Conservation (phyloP, 371 early-diverging fungal species). For the Batrachochytrium dendrobatidis region DNA sequence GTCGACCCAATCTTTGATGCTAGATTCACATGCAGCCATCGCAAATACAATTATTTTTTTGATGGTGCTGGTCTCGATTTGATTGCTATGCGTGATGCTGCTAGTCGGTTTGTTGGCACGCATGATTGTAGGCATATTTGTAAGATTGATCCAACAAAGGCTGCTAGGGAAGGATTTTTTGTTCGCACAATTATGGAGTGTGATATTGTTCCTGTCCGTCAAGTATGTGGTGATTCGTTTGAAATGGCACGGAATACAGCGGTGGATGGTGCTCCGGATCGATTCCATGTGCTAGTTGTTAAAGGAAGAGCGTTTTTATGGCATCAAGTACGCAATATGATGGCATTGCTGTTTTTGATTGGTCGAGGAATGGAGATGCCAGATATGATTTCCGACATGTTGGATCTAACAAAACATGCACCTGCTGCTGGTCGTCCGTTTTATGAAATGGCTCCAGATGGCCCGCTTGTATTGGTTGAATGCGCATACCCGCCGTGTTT, state of each 20-base stretch:
- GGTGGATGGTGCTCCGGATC: slow-evolving; percentile 3
- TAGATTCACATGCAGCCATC: slow-evolving; percentile 76
- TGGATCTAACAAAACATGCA: slow-evolving; percentile 44
- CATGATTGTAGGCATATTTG: slow-evolving; percentile 96
- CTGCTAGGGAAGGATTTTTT: slow-evolving; percentile 2
- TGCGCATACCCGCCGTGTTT: slow-evolving; percentile 56
- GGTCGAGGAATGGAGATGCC: slow-evolving; percentile 67
- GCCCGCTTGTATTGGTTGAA: slow-evolving; percentile 80
- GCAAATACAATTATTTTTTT: slow-evolving; percentile 93
- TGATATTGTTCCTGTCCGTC: background rate
- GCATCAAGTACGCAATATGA: slow-evolving; percentile 97
- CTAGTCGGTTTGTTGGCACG: slow-evolving; percentile 60
- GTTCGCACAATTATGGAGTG: slow-evolving; percentile 7
- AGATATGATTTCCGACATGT: slow-evolving; percentile 45
- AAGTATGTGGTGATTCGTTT: background rate
- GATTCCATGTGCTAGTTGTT: slow-evolving; percentile 31
- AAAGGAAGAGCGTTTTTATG: slow-evolving; percentile 85
- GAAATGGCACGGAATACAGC: background rate
- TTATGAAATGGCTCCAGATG: slow-evolving; percentile 82
- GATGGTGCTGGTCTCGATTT: slow-evolving; percentile 58
- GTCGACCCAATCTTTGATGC: slow-evolving; percentile 73
- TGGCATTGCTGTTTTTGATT: slow-evolving; percentile 79
- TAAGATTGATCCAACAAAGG: slow-evolving; percentile 43
- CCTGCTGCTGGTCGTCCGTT: slow-evolving; percentile 51
- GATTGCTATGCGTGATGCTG: slow-evolving; percentile 68